Base-by-base conservation (phyloP, 139 green algal genomes). In the Eudorina sp. region DNA sequence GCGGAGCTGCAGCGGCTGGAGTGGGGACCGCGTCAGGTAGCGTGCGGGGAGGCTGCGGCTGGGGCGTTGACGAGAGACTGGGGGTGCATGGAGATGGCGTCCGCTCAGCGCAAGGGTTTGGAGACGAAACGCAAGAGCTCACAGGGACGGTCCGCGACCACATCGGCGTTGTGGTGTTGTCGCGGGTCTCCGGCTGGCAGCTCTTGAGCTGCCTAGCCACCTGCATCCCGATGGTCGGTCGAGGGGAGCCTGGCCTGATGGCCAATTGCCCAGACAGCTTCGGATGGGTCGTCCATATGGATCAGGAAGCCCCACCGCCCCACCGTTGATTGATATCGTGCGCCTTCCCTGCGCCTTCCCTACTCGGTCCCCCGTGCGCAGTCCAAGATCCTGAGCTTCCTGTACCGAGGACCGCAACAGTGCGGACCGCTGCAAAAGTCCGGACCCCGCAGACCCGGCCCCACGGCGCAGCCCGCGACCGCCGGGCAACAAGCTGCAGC, bases 11-110 rank as follows among this genome's bases (percentile, higher is more conserved):
- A 72, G 53, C 38, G 53, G 34, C 77, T 72, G 19, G 6, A 34
- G 5, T 84, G 77, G 77, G 38, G 31, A 2, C 48, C 48, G 53
- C 51, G 31, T n/a, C 77, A 84, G 77, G 77, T 72, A 9, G 36
- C n/a, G 51, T 58, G 25, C 45, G 27, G 29, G 31, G 68, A 7
- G 29, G 68, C 18, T 27, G 14, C 6, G 58, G 58, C 16, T 29
- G 18, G 58, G 23, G 58, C n/a, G 18, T 27, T 27, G 58, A 34
- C 18, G 58, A 21, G 58, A 25, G 51, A 58, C 13, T 58, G 13
- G 51, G 51, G 51, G 51, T 58, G 51, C 13, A 58, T 13, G 13
- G 51, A 16, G 51, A 16, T 58, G 51, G 51, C 13, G 51, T 58
- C n/a, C n/a, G n/a, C n/a, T n/a, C n/a, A n/a, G n/a, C n/a, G n/a